These are phyloP conservation scores for Myrmaecium sp. DNA, from an alignment of 2,329 filamentous ascomycete genomes.

Conservation along the genomic window DNA sequence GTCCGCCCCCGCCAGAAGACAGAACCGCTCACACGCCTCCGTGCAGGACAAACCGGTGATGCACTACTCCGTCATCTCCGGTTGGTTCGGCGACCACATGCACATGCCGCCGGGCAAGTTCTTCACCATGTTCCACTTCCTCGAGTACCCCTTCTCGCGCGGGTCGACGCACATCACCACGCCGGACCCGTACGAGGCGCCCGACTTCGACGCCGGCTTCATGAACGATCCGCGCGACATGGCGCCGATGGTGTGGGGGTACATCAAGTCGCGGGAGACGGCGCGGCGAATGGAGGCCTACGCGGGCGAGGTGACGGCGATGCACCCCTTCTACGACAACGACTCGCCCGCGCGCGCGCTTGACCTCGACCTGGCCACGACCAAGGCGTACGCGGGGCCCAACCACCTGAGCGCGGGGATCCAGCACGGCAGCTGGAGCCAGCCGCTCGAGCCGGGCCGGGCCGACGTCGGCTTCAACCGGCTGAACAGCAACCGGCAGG, in stretches of 20 bases:
- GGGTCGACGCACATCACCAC: conserved; percentile 54
- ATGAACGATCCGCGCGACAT: conserved; percentile 78
- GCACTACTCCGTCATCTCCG: conserved; percentile 63
- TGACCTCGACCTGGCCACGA: conserved; percentile 60
- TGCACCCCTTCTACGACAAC: conserved; percentile 57
- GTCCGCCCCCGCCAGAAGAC: not conserved
- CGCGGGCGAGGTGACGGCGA: conserved; percentile 47
- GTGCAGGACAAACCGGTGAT: conserved; percentile 81
- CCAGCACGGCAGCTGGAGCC: conserved; percentile 53
- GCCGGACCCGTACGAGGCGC: conserved; percentile 54
- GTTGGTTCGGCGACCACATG: conserved; percentile 34
- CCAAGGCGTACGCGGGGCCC: conserved; percentile 57
- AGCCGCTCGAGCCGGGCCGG: conserved; percentile 40
- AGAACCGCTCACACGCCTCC: not conserved
- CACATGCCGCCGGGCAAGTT: conserved; percentile 58
- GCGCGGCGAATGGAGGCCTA: conserved; percentile 63
- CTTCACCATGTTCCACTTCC: conserved; percentile 72
- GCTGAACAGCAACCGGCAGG: conserved; percentile 48
- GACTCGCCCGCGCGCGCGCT: conserved; percentile 52
- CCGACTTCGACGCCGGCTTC: conserved; percentile 67
- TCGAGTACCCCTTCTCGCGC: conserved; percentile 61
- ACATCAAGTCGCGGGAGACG: conserved; percentile 69
- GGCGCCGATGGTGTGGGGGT: conserved; percentile 65
- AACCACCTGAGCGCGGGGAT: conserved; percentile 57
- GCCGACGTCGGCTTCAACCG: conserved; percentile 30